Evolutionary conservation across 2,329 filamentous ascomycete genomes (phyloP).

Genomic region (Fusarium tricinctum): DNA sequence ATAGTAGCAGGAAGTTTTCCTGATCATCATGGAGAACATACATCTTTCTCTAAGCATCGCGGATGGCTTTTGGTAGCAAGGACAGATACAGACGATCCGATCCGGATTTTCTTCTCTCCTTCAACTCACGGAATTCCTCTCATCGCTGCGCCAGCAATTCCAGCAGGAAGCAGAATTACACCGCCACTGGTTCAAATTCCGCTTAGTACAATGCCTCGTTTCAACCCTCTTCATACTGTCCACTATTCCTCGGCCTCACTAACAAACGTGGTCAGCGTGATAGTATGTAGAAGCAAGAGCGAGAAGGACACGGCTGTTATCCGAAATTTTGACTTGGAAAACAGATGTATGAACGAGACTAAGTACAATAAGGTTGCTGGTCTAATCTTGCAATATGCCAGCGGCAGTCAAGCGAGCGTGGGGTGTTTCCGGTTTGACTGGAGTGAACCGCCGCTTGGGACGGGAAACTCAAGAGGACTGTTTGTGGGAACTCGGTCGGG

Average conservation of each 20-base stretch:
- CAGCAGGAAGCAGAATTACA: fast-evolving
- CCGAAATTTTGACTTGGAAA: neutral
- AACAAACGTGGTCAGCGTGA: neutral
- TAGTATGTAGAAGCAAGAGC: constrained; percentile 2
- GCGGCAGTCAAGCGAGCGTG: constrained; percentile 11
- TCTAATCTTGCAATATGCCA: neutral
- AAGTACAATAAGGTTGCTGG: constrained; percentile 6
- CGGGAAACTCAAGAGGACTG: neutral
- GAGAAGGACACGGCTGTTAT: neutral
- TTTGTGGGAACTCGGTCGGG: neutral
- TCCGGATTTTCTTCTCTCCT: constrained; percentile 1
- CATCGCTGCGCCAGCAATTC: neutral
- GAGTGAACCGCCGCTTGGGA: neutral
- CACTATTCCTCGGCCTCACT: constrained; percentile 11
- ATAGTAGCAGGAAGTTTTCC: constrained; percentile 13
- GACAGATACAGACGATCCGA: neutral
- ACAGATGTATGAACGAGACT: neutral
- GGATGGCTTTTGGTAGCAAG: neutral
- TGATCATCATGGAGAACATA: neutral
- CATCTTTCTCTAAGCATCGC: neutral
- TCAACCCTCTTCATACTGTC: neutral
- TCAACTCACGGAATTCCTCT: constrained; percentile 11
- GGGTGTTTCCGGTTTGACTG: constrained; percentile 20
- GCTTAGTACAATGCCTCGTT: neutral
- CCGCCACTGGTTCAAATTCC: neutral